Conservation (phyloP, 2,329 filamentous ascomycete species). For the Huntiella omanensis region DNA sequence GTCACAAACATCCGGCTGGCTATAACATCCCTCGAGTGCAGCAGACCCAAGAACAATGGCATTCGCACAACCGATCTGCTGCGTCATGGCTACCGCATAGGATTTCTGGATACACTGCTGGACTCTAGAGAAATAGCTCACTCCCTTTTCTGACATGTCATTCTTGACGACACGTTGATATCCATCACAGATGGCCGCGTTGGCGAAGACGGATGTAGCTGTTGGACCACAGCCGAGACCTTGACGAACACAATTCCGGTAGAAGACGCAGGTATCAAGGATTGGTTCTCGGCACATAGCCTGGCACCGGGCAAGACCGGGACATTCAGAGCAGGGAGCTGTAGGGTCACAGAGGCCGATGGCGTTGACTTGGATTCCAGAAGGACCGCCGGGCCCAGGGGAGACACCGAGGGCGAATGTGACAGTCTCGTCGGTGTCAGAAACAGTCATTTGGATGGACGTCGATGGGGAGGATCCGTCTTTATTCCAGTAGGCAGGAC, state of each 20-base stretch:
- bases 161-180: constrained; percentile 4
- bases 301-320: constrained; percentile 9
- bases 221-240: not conserved
- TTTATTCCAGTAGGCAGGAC: constrained; percentile 8
- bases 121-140: constrained; percentile 3
- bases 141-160: not conserved
- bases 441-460: constrained; percentile 2
- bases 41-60: constrained; percentile 1
- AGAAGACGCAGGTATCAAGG: constrained; percentile 5
- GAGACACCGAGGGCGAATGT: constrained; percentile 4
- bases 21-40: constrained; percentile 3
- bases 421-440: not conserved
- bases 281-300: not conserved
- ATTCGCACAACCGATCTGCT: constrained; percentile 3
- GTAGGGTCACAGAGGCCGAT: constrained; percentile 3
- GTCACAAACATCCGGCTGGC: constrained; percentile 4
- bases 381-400: constrained; percentile 4
- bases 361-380: constrained; percentile 4
- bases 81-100: not conserved
- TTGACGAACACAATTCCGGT: constrained; percentile 7
- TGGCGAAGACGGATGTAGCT: not conserved
- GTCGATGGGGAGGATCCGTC: constrained; percentile 7
- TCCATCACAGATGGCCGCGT: constrained; percentile 5
- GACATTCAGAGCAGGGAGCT: constrained; percentile 6
- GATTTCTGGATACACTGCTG: constrained; percentile 6